Percentiles rank a stretch among this genome's conserved stretches.
phyloP scores from a whole-genome alignment of 108 stramenopile genomes.

The Discostella stelligeroides region DNA sequence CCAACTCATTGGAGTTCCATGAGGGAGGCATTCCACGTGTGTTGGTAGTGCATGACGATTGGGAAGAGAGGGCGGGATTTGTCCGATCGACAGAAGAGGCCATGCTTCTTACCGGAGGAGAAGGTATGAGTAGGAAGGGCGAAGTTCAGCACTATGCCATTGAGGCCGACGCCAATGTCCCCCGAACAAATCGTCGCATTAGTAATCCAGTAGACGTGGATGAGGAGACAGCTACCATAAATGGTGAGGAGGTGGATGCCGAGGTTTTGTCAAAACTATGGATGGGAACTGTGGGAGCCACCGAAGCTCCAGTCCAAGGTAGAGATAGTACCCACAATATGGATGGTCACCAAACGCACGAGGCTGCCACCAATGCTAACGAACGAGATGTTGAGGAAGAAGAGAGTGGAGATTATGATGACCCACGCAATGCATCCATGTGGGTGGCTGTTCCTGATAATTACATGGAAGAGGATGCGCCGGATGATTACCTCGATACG shows the following conservation, averaged over 20 bases:
- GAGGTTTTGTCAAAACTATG: background rate
- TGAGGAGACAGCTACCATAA: slow-evolving; percentile 12
- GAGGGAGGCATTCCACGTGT: slow-evolving; percentile 32
- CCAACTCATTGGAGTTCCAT: slow-evolving; percentile 2
- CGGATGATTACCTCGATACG: slow-evolving; percentile 10
- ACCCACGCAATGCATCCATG: slow-evolving; percentile 39
- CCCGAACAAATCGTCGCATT: background rate
- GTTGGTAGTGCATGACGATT: slow-evolving; percentile 32
- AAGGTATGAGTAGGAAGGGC: background rate
- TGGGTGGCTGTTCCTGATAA: slow-evolving; percentile 36
- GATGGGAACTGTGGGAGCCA: background rate
- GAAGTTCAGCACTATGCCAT: background rate
- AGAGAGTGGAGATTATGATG: slow-evolving; percentile 9
- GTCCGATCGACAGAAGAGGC: background rate
- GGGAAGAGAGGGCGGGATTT: slow-evolving; percentile 49
- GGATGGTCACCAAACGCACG: background rate
- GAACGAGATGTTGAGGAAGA: slow-evolving; percentile 5
- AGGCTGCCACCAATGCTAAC: background rate
- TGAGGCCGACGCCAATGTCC: background rate
- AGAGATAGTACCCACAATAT: background rate
- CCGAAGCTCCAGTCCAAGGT: background rate
- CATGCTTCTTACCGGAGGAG: background rate
- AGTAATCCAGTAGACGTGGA: slow-evolving; percentile 33
- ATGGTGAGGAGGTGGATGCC: slow-evolving; percentile 17
- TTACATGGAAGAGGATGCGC: background rate